Evolutionary conservation across 1,284 basidiomycete species (phyloP).

Genomic region (Trametes pubescens): DNA sequence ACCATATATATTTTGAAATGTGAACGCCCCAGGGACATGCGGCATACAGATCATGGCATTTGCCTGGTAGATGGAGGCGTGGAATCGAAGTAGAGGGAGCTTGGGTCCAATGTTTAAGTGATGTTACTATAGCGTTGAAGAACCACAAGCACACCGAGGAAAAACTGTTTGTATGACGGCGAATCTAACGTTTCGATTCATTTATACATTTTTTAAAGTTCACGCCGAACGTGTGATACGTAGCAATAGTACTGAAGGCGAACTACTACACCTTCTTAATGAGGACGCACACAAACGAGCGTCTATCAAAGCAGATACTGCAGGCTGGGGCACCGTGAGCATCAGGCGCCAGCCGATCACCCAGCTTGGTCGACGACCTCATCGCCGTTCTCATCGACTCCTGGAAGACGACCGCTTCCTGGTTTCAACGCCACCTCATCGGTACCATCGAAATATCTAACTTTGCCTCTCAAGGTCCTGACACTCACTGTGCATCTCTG

Average conservation of each 20-base stretch:
- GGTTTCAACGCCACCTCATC: not conserved
- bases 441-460: not conserved
- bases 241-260: not conserved
- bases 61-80: too few species aligned
- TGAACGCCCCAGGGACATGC: too few species aligned
- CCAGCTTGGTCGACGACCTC: conserved; percentile 17
- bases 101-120: too few species aligned
- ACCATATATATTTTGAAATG: too few species aligned
- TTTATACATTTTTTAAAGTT: not conserved
- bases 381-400: conserved; percentile 15
- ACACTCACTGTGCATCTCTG: not conserved
- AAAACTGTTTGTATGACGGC: not conserved
- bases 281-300: not conserved
- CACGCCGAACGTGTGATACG: not conserved
- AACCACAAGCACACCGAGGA: too few species aligned
- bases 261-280: conserved; percentile 8
- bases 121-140: too few species aligned
- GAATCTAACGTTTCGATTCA: not conserved
- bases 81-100: too few species aligned
- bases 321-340: conserved; percentile 3
- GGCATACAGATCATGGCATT: too few species aligned
- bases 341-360: conserved; percentile 14
- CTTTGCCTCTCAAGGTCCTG: not conserved
- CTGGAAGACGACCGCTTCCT: not conserved
- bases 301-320: not conserved